phyloP scores from a whole-genome alignment of 371 early-diverging fungal genomes.

The Lichtheimia corymbifera region DNA sequence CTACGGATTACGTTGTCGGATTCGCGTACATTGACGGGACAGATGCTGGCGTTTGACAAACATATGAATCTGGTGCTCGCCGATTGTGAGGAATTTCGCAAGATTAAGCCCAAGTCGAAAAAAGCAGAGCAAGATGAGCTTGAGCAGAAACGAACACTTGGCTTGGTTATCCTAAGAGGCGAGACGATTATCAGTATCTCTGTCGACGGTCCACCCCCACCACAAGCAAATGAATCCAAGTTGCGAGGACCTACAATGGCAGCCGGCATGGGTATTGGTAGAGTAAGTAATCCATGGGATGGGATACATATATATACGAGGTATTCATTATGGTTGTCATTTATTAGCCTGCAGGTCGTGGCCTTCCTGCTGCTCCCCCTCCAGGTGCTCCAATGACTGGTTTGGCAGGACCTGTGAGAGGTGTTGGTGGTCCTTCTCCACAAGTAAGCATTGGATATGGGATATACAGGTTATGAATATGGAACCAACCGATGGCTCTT shows the following conservation, averaged over 20 bases:
- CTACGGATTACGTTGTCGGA: conserved; percentile 90
- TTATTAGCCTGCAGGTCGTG: conserved; percentile 86
- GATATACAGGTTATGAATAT: background rate
- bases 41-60: conserved; percentile 97
- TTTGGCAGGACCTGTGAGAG: conserved; percentile 86
- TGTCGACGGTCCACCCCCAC: conserved; percentile 91
- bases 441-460: conserved; percentile 33
- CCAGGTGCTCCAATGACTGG: conserved; percentile 57
- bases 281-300: conserved; percentile 25
- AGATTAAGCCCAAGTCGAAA: conserved; percentile 70
- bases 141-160: conserved; percentile 85
- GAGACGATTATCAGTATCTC: conserved; percentile 89
- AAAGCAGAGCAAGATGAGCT: conserved; percentile 50
- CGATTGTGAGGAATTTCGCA: conserved; percentile 96
- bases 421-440: conserved; percentile 89
- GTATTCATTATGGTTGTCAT: too few species aligned
- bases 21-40: conserved; percentile 88
- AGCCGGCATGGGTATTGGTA: conserved; percentile 74
- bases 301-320: too few species aligned
- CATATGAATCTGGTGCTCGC: conserved; percentile 98
- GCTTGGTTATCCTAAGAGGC: conserved; percentile 92
- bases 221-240: conserved; percentile 59
- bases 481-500: background rate
- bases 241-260: conserved; percentile 49
- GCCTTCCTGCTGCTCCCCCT: conserved; percentile 76